phyloP scores from a whole-genome alignment of 1,284 basidiomycete species.

The Papiliotrema terrestris region DNA sequence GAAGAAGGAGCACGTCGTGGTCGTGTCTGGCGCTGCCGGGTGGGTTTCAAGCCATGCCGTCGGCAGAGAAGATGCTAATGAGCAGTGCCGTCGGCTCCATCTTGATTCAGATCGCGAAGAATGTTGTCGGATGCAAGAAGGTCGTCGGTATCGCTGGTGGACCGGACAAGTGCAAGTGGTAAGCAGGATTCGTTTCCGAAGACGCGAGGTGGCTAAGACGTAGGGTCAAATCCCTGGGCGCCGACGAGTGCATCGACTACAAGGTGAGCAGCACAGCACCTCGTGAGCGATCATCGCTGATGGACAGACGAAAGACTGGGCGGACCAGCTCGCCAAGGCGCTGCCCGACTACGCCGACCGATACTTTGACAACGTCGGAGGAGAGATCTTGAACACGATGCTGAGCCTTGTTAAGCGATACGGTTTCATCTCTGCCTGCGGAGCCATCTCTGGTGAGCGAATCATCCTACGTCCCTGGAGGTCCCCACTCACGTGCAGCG shows the following conservation, averaged over 20 bases:
- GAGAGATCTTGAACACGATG: constrained; percentile 45
- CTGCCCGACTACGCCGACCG: constrained; percentile 35
- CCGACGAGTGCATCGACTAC: constrained; percentile 55
- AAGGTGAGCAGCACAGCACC: constrained; percentile 33
- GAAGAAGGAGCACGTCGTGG: constrained; percentile 43
- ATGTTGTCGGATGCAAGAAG: constrained; percentile 48
- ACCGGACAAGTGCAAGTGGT: constrained; percentile 53
- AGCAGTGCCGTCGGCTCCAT: constrained; percentile 36
- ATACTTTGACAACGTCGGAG: constrained; percentile 51
- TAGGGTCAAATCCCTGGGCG: constrained; percentile 48
- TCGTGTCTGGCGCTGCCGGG: constrained; percentile 48
- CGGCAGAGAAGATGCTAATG: not conserved
- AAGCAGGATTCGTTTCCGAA: constrained; percentile 9
- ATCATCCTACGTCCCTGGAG: not conserved
- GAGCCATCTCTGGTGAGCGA: constrained; percentile 46
- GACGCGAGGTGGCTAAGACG: not conserved
- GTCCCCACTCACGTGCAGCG: constrained; percentile 7
- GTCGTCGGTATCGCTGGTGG: constrained; percentile 55
- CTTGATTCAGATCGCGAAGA: constrained; percentile 44
- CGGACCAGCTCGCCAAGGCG: constrained; percentile 32
- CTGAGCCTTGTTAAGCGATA: constrained; percentile 46
- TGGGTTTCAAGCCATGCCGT: constrained; percentile 9
- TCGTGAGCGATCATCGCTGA: not conserved
- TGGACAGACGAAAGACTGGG: constrained; percentile 13
- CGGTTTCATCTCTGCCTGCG: constrained; percentile 51